Percentiles rank a stretch among this genome's conserved stretches.
Conservation (phyloP, 2,329 filamentous ascomycete genomes). For the Fusarium keratoplasticum region DNA sequence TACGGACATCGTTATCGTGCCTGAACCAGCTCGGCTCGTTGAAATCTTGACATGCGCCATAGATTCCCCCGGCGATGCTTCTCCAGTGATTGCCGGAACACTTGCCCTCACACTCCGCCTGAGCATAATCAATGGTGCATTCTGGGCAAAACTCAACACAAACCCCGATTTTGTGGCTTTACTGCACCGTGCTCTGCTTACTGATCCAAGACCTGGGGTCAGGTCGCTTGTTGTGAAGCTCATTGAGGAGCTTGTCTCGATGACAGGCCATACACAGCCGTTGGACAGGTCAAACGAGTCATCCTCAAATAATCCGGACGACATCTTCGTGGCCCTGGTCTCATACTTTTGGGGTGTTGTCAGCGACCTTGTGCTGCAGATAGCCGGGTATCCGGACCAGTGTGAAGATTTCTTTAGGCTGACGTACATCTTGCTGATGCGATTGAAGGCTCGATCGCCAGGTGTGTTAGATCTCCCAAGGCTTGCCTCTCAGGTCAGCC, state of each 20-base stretch:
- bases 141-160: constrained; percentile 44
- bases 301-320: neutral
- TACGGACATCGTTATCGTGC: constrained; percentile 17
- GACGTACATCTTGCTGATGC: constrained; percentile 54
- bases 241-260: constrained; percentile 45
- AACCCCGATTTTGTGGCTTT: constrained; percentile 37
- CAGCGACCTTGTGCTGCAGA: constrained; percentile 49
- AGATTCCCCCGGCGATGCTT: constrained; percentile 36
- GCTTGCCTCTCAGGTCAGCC: constrained; percentile 46
- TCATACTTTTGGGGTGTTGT: constrained; percentile 49
- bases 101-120: constrained; percentile 46
- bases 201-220: constrained; percentile 41
- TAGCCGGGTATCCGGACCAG: constrained; percentile 46
- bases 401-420: constrained; percentile 61
- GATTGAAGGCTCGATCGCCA: constrained; percentile 42
- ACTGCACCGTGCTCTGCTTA: constrained; percentile 44
- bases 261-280: constrained; percentile 1
- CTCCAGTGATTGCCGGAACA: constrained; percentile 42
- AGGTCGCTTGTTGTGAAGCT: constrained; percentile 50
- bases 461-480: constrained; percentile 46
- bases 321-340: constrained; percentile 25
- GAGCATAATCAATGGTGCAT: constrained; percentile 41
- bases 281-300: neutral
- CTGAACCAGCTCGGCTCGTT: constrained; percentile 39
- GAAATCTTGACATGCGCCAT: constrained; percentile 45